These are phyloP conservation scores for Pichia sp. DNA, from an alignment of 1,139 yeast genomes.

Conservation along the genomic window DNA sequence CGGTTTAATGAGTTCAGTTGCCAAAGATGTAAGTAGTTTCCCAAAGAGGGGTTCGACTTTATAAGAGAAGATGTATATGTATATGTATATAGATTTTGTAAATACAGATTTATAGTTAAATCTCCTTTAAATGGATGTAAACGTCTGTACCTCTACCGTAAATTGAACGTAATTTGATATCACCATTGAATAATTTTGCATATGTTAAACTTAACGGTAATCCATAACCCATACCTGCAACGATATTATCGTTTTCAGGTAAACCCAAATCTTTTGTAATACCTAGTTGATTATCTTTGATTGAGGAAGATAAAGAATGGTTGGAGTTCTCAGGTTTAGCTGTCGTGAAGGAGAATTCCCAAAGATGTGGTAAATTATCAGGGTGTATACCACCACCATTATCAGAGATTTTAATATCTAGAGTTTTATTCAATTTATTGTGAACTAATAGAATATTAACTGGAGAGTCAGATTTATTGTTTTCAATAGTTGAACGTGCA, in stretches of 20 bases:
- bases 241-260: slow-evolving; percentile 56
- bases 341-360: slow-evolving; percentile 82
- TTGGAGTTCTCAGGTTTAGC: slow-evolving; percentile 29
- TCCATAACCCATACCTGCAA: slow-evolving; percentile 97
- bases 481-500: slow-evolving; percentile 75
- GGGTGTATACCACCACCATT: slow-evolving; percentile 85
- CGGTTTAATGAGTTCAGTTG: slow-evolving; percentile 59
- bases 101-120: slow-evolving; percentile 17
- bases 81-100: slow-evolving; percentile 1
- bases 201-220: slow-evolving; percentile 76
- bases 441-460: slow-evolving; percentile 57
- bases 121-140: slow-evolving; percentile 46
- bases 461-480: slow-evolving; percentile 49
- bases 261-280: slow-evolving; percentile 10
- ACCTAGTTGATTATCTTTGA: slow-evolving; percentile 2
- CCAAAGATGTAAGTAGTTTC: slow-evolving; percentile 45
- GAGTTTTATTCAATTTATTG: slow-evolving; percentile 29
- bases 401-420: slow-evolving; percentile 73
- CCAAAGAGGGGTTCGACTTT: slow-evolving; percentile 26
- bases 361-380: slow-evolving; percentile 53
- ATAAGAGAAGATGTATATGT: too few species aligned
- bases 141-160: slow-evolving; percentile 83
- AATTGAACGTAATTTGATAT: slow-evolving; percentile 68
- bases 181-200: slow-evolving; percentile 67
- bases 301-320: slow-evolving; percentile 32